A percentile compares a stretch with the other conserved stretches of the same genome.
phyloP scores from a whole-genome alignment of 2,329 filamentous ascomycete species.

The Penicillium sp. region DNA sequence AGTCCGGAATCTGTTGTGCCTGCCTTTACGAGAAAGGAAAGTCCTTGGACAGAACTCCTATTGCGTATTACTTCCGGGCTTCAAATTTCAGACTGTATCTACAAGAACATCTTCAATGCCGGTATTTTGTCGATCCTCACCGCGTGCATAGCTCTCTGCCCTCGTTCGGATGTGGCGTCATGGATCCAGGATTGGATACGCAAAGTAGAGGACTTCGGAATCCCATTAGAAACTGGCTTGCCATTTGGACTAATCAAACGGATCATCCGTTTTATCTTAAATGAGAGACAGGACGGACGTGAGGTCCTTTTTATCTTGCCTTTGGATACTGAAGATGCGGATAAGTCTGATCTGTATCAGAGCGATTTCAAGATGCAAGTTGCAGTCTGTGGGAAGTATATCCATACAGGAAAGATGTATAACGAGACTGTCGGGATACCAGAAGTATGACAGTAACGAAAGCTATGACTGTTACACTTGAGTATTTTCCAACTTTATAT shows the following conservation, averaged over 20 bases:
- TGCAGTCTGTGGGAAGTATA: constrained; percentile 3
- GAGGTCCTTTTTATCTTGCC: constrained; percentile 6
- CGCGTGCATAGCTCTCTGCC: constrained; percentile 3
- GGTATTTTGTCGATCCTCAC: not conserved
- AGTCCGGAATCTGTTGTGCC: not conserved
- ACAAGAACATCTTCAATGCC: constrained; percentile 6
- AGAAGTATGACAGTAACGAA: not conserved
- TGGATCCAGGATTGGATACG: constrained; percentile 9
- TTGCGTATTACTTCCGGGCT: constrained; percentile 5
- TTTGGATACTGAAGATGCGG: constrained; percentile 3
- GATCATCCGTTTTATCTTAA: constrained; percentile 5
- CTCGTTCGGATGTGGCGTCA: constrained; percentile 2
- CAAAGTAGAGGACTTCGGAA: constrained; percentile 4
- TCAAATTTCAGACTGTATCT: constrained; percentile 4
- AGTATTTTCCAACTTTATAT: too few species aligned
- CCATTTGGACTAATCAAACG: constrained; percentile 9
- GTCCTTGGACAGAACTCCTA: constrained; percentile 5
- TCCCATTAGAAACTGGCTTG: constrained; percentile 6
- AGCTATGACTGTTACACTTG: too few species aligned
- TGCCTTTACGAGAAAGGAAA: constrained; percentile 3
- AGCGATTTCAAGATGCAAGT: constrained; percentile 12
- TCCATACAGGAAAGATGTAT: constrained; percentile 1
- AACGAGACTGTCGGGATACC: constrained; percentile 2
- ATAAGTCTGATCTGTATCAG: constrained; percentile 10
- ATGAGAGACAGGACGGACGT: not conserved